phyloP scores from a whole-genome alignment of 352 stramenopile genomes.

The Phytophthora agathidicida region DNA sequence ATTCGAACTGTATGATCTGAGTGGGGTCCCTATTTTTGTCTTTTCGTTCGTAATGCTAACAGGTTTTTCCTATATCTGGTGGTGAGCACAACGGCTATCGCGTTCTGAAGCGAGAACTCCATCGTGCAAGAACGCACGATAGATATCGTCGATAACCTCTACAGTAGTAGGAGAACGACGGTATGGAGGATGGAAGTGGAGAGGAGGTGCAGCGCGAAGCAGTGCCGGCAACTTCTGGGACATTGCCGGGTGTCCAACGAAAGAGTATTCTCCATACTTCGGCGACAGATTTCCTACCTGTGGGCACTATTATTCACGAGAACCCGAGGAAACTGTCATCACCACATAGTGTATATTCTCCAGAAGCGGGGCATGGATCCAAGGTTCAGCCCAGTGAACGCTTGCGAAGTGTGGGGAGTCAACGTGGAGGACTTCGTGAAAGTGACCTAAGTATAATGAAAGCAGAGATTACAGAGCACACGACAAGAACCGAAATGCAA shows the following conservation, averaged over 20 bases:
- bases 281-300: conserved; percentile 44
- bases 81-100: too few relatives aligned
- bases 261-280: conserved; percentile 28
- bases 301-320: conserved; percentile 50
- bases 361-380: neutral
- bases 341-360: conserved; percentile 2
- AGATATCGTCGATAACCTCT: conserved; percentile 4
- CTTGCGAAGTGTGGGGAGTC: neutral
- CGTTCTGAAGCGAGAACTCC: too few relatives aligned
- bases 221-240: neutral
- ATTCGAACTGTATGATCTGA: too few relatives aligned
- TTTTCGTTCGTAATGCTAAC: too few relatives aligned
- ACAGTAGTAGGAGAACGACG: neutral
- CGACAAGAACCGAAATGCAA: conserved; percentile 53
- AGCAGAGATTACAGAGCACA: neutral
- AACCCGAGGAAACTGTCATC: conserved; percentile 11
- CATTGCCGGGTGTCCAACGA: conserved; percentile 13
- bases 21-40: too few relatives aligned
- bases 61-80: too few relatives aligned
- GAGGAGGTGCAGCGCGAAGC: conserved; percentile 16
- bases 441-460: conserved; percentile 1
- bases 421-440: neutral
- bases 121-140: neutral
- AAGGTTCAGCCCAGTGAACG: conserved; percentile 16
- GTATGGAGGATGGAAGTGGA: conserved; percentile 13